These are phyloP conservation scores for Nadsonia starkeyi-henricii DNA, from an alignment of 1,139 yeast genomes.

Conservation along the genomic window DNA sequence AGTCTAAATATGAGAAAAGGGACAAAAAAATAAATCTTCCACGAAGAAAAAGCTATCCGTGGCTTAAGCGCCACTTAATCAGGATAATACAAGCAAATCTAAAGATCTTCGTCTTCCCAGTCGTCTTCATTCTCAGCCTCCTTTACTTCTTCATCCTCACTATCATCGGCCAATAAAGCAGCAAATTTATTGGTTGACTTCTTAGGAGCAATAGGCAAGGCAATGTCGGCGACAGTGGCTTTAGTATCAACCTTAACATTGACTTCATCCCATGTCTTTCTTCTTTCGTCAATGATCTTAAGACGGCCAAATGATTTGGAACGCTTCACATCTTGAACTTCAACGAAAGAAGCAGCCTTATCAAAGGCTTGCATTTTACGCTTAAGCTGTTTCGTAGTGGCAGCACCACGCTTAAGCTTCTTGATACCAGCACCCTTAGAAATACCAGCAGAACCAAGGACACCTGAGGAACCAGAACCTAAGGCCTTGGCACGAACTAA, in stretches of 20 bases:
- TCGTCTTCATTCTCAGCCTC: neutral
- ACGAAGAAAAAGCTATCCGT: too few relatives aligned
- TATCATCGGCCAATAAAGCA: neutral
- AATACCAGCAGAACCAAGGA: neutral
- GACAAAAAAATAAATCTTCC: too few relatives aligned
- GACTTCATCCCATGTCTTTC: neutral
- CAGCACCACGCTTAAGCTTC: neutral
- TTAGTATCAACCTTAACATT: neutral
- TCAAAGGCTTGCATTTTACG: neutral
- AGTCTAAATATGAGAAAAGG: neutral
- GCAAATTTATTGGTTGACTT: neutral
- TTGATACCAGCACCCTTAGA: neutral
- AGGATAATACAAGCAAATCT: neutral
- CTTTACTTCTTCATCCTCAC: neutral
- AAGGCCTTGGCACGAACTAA: neutral
- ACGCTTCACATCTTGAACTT: neutral
- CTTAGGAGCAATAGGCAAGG: neutral
- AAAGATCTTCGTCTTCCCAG: neutral
- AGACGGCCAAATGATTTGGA: neutral
- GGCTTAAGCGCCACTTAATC: too few relatives aligned
- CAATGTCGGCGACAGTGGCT: neutral
- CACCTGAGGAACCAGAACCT: neutral
- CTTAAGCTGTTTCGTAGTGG: neutral
- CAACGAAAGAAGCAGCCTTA: neutral
- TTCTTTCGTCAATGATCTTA: neutral